Evolutionary conservation across 108 stramenopile genomes (phyloP).

Genomic region (Aurantiochytrium sp.): DNA sequence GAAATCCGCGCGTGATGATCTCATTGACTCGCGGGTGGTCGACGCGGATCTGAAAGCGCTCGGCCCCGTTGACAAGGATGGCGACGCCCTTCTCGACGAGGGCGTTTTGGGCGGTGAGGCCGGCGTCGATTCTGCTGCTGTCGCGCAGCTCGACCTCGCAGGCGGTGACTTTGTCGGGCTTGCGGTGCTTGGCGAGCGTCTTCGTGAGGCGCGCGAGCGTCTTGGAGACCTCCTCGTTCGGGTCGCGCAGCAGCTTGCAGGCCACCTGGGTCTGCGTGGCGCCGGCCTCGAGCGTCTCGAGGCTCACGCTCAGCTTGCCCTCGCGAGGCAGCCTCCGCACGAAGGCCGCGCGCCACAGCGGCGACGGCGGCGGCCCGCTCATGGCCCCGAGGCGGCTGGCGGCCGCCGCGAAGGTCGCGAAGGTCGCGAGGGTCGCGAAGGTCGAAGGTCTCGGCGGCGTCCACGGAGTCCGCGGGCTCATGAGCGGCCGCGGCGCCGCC

Average conservation of each 20-base stretch:
- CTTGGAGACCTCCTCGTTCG: neutral
- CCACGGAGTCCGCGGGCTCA: too few relatives aligned
- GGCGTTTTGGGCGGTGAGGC: neutral
- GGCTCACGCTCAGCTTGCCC: neutral
- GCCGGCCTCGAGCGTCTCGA: neutral
- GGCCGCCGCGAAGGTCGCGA: neutral
- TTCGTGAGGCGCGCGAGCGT: neutral
- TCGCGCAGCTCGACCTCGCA: neutral
- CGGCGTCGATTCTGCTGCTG: neutral
- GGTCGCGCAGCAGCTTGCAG: neutral
- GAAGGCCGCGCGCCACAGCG: neutral
- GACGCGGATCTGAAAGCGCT: neutral
- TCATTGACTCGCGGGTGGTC: neutral
- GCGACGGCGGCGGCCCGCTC: neutral
- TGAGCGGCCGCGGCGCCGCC: too few relatives aligned
- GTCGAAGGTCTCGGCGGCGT: too few relatives aligned
- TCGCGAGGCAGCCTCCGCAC: neutral
- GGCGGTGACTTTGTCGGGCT: neutral
- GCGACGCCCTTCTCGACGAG: neutral
- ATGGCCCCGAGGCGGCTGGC: neutral
- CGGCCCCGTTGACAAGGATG: neutral
- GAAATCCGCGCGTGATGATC: neutral
- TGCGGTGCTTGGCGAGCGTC: neutral
- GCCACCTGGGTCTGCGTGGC: neutral
- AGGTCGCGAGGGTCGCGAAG: too few relatives aligned